Evolutionary conservation across 129 eudicot genomes (phyloP).

Genomic region (Daucus carota): DH1_v3.0 NC_030382.2:27968001-27968500

Average conservation of each 20-base stretch:
- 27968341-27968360: neutral
- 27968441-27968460: neutral
- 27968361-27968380: no score
- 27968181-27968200: no score
- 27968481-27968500: neutral
- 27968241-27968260: neutral
- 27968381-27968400: no score
- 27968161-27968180: no score
- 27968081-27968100: neutral
- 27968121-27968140: no score
- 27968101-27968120: neutral
- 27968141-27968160: neutral
- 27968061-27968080: neutral
- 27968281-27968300: neutral
- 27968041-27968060: neutral
- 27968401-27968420: neutral
- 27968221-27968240: neutral
- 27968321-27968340: neutral
- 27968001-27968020: no score
- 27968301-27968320: no score
- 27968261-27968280: neutral
- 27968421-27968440: neutral
- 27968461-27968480: neutral
- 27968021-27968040: neutral
- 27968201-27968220: neutral